Percentiles rank a stretch among this genome's conserved stretches.
Evolutionary conservation across 2,329 filamentous ascomycete species (phyloP).

Genomic region (Sphaerulina populicola): DNA sequence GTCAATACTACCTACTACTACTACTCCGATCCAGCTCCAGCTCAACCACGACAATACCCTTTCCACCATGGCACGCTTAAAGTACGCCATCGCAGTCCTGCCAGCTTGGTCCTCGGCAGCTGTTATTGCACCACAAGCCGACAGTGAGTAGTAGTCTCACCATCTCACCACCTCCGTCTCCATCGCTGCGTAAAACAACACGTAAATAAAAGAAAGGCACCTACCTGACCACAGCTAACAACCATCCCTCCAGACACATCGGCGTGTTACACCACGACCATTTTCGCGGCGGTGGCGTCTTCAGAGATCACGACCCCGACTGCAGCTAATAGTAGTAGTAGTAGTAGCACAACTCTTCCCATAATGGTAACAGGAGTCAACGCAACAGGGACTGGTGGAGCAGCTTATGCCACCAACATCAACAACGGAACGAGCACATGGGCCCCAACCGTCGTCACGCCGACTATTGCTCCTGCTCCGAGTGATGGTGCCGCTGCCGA

Average conservation of each 20-base stretch:
- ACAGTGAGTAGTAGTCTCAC: neutral
- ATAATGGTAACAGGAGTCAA: neutral
- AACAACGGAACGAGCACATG: neutral
- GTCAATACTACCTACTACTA: no score
- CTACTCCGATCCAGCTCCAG: no score
- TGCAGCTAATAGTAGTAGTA: neutral
- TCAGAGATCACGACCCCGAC: no score
- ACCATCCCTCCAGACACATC: neutral
- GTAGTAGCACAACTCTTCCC: neutral
- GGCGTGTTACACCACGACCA: neutral
- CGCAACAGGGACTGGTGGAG: neutral
- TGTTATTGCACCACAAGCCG: no score
- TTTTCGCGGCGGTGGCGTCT: neutral
- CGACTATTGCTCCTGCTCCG: neutral
- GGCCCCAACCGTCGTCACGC: neutral
- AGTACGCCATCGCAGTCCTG: no score
- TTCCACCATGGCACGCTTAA: no score
- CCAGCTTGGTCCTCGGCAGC: no score
- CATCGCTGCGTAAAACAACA: no score
- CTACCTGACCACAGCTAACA: neutral
- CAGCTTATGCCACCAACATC: neutral
- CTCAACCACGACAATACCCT: no score
- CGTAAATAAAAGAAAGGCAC: no score
- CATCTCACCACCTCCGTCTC: slow-evolving; percentile 5
- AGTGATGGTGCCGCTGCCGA: slow-evolving; percentile 7